Evolutionary conservation across 176 grass and related monocot genomes (phyloP).

Genomic region (Tillandsia fasciculata): DNA sequence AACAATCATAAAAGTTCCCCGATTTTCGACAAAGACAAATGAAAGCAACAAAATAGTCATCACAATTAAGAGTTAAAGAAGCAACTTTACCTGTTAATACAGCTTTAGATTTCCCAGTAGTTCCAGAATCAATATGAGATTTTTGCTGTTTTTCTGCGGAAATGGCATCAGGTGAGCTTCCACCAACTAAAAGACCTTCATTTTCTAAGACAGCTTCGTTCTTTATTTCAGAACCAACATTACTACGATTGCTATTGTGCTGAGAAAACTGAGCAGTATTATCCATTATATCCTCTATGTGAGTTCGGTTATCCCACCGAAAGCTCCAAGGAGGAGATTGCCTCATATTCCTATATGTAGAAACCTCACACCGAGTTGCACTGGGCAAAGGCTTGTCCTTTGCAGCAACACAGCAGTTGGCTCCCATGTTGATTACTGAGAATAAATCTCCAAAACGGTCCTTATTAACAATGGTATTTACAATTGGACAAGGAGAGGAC

Average conservation of each 20-base stretch:
- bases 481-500: neutral
- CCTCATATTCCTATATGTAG: constrained; percentile 59
- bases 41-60: no score
- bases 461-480: neutral
- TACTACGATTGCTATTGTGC: constrained; percentile 34
- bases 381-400: constrained; percentile 44
- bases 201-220: constrained; percentile 37
- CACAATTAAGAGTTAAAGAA: no score
- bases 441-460: neutral
- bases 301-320: constrained; percentile 86
- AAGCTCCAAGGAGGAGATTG: constrained; percentile 81
- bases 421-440: constrained; percentile 49
- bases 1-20: no score
- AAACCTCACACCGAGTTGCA: constrained; percentile 41
- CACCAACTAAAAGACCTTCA: constrained; percentile 40
- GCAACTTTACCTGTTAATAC: constrained; percentile 28
- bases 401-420: constrained; percentile 72
- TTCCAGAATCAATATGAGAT: constrained; percentile 31
- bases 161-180: constrained; percentile 35
- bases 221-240: constrained; percentile 43
- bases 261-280: constrained; percentile 13
- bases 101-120: constrained; percentile 28
- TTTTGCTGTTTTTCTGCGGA: constrained; percentile 36
- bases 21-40: no score
- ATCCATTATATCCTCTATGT: constrained; percentile 79